Conservation (phyloP, 2,329 filamentous ascomycete genomes). For the Neobulgaria alba region DNA sequence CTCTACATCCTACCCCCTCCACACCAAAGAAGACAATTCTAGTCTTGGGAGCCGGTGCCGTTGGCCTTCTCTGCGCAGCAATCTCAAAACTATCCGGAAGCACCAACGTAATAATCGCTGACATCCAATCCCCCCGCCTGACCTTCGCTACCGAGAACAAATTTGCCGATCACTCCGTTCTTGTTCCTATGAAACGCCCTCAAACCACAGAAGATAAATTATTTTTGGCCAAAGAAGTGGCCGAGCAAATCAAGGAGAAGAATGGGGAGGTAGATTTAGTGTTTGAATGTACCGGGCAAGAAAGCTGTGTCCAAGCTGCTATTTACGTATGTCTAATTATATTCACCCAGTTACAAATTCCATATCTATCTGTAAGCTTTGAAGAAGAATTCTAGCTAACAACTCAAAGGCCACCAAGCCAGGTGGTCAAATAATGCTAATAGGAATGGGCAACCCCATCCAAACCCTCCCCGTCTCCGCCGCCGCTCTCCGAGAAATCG, state of each 20-base stretch:
- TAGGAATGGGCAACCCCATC: conserved; percentile 70
- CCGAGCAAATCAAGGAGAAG: conserved; percentile 47
- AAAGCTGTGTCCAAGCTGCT: conserved; percentile 45
- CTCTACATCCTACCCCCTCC: no score
- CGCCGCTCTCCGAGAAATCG: conserved; percentile 66
- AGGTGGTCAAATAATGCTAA: conserved; percentile 64
- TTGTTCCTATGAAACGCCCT: conserved; percentile 27
- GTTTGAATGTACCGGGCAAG: conserved; percentile 52
- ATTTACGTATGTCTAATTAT: conserved; percentile 43
- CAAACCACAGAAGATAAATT: conserved; percentile 26
- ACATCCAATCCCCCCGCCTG: conserved; percentile 83
- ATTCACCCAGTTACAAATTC: not conserved
- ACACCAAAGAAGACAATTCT: conserved; percentile 75
- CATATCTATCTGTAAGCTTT: conserved; percentile 12
- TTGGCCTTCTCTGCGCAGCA: conserved; percentile 52
- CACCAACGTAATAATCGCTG: conserved; percentile 83
- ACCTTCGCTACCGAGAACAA: conserved; percentile 53
- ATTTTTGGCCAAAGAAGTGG: conserved; percentile 29
- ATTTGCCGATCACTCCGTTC: conserved; percentile 26
- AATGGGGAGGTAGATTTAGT: conserved; percentile 54
- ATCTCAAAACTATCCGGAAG: conserved; percentile 62
- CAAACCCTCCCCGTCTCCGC: conserved; percentile 67
- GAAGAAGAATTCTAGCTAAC: no score
- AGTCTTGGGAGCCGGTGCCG: conserved; percentile 87
- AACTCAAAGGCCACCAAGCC: conserved; percentile 59